These are phyloP conservation scores for Macadamia tetraphylla DNA, from an alignment of 164 flowering plant species.

Conservation along the genomic window DNA sequence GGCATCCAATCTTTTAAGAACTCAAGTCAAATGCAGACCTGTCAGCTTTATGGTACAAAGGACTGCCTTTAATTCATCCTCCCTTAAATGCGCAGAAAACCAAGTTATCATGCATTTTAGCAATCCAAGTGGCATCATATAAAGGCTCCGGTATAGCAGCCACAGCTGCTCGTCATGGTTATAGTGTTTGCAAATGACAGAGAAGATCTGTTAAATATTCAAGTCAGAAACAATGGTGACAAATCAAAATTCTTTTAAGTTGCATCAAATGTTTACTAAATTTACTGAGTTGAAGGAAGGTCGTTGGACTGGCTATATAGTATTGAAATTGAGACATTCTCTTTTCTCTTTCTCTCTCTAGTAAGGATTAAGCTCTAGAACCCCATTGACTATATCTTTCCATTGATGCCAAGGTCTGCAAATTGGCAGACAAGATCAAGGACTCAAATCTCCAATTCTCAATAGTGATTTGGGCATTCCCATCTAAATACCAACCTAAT, in stretches of 20 bases:
- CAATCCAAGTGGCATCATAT: constrained; percentile 73
- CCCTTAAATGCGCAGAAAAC: constrained; percentile 58
- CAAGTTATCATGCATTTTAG: constrained; percentile 58
- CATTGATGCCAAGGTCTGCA: too few species aligned
- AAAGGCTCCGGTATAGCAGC: constrained; percentile 49
- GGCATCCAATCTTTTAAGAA: background rate
- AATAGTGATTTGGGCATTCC: too few species aligned
- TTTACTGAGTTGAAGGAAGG: background rate
- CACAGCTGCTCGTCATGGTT: constrained; percentile 42
- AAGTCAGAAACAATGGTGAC: constrained; percentile 1
- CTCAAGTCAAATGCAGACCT: constrained; percentile 19
- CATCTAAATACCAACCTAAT: too few species aligned
- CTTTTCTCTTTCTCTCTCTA: too few species aligned
- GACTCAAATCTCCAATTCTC: too few species aligned
- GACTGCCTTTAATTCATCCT: constrained; percentile 44
- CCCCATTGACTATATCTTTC: too few species aligned
- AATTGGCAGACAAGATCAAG: too few species aligned
- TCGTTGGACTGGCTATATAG: too few species aligned
- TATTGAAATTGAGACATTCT: too few species aligned
- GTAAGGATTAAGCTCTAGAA: too few species aligned
- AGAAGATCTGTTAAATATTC: constrained; percentile 46
- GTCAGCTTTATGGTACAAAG: constrained; percentile 34
- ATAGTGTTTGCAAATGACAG: constrained; percentile 44
- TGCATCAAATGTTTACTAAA: background rate
- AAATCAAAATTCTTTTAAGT: background rate